Conservation (phyloP, 805 yeast species). For the Kluyveromyces wickerhamii region DNA sequence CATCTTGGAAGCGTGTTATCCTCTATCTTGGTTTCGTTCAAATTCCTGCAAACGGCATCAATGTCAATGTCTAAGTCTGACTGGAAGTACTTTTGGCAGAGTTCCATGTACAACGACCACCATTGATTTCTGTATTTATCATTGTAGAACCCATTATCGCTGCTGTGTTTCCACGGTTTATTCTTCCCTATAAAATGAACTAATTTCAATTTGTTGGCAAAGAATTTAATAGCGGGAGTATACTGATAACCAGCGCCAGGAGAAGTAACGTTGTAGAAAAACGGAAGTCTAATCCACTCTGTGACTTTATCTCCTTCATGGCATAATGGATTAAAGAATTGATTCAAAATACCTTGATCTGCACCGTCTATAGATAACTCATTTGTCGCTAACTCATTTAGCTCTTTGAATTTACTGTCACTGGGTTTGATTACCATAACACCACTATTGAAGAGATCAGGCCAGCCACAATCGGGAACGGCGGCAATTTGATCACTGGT, state of each 20-base stretch:
- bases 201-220: conserved; percentile 36
- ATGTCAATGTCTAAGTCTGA: conserved; percentile 63
- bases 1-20: conserved; percentile 20
- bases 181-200: conserved; percentile 60
- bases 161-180: conserved; percentile 45
- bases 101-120: conserved; percentile 28
- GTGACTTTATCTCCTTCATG: conserved; percentile 3
- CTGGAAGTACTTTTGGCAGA: conserved; percentile 39
- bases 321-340: conserved; percentile 44
- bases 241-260: conserved; percentile 58
- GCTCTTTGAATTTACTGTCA: conserved; percentile 32
- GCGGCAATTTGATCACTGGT: conserved; percentile 35
- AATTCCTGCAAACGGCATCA: conserved; percentile 45
- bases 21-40: conserved; percentile 7
- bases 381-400: conserved; percentile 28
- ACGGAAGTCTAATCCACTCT: conserved; percentile 70
- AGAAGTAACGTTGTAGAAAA: conserved; percentile 77
- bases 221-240: conserved; percentile 58
- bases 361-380: conserved; percentile 69
- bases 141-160: neutral
- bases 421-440: conserved; percentile 56
- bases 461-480: conserved; percentile 84
- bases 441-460: conserved; percentile 83
- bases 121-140: conserved; percentile 8
- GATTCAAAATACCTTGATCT: conserved; percentile 84